These are phyloP conservation scores for Inga oerstediana DNA, from an alignment of 306 rosid species.

Conservation along the genomic window DNA sequence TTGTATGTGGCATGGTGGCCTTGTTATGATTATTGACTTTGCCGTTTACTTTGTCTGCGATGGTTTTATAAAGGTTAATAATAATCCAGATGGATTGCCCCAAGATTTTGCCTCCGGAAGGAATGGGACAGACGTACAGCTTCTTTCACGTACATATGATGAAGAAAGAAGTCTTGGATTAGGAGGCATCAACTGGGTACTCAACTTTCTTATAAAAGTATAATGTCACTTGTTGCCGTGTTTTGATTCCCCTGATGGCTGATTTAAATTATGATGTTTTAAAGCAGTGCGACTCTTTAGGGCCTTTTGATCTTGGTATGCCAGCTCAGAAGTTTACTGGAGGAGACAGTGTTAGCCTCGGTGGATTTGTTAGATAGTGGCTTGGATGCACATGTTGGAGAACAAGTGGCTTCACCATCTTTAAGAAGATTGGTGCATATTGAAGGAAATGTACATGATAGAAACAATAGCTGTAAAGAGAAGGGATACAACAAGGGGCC, in stretches of 20 bases:
- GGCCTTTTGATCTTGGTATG: slow-evolving; percentile 86
- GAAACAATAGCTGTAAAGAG: slow-evolving; percentile 13
- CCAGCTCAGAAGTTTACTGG: slow-evolving; percentile 46
- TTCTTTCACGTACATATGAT: slow-evolving; percentile 47
- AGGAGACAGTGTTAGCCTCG: slow-evolving; percentile 49
- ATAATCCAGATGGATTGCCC: slow-evolving; percentile 37
- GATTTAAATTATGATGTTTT: slow-evolving; percentile 24
- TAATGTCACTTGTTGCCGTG: slow-evolving; percentile 13
- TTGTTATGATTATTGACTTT: slow-evolving; percentile 14
- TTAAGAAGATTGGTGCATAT: slow-evolving; percentile 27
- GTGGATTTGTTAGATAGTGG: slow-evolving; percentile 55
- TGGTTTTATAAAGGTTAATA: slow-evolving; percentile 47
- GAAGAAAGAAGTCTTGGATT: slow-evolving; percentile 90
- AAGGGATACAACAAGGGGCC: slow-evolving; percentile 15
- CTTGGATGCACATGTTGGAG: slow-evolving; percentile 37
- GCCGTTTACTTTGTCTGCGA: slow-evolving; percentile 2
- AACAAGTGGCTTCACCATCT: slow-evolving; percentile 18
- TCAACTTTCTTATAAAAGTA: neutral
- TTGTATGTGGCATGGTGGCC: slow-evolving; percentile 15
- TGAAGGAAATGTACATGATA: slow-evolving; percentile 36
- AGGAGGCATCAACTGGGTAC: slow-evolving; percentile 85
- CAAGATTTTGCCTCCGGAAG: slow-evolving; percentile 48
- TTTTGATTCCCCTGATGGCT: slow-evolving; percentile 19
- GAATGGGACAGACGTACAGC: slow-evolving; percentile 43
- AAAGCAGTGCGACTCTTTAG: slow-evolving; percentile 70